Evolutionary conservation across 805 yeast species (phyloP).

Genomic region (Myxozyma monticola): DNA sequence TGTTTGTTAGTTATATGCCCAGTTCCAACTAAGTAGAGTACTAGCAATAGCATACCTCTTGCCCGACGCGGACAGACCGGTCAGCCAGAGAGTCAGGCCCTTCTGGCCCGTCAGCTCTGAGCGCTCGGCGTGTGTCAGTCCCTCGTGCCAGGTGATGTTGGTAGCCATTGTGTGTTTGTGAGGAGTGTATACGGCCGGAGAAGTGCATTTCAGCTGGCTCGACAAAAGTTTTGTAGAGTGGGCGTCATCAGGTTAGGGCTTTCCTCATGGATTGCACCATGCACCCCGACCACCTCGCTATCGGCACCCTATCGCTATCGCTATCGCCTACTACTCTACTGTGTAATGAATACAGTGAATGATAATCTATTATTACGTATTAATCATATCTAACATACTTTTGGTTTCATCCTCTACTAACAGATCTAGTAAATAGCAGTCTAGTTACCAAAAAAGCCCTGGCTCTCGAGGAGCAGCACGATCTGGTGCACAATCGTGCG

Average conservation of each 20-base stretch:
- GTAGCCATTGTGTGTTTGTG: slow-evolving; percentile 70
- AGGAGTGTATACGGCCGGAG: too few species aligned
- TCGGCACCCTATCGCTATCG: too few species aligned
- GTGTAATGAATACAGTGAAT: too few species aligned
- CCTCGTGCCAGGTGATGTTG: slow-evolving; percentile 94
- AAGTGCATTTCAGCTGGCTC: too few species aligned
- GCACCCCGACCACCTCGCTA: too few species aligned
- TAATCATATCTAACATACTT: too few species aligned
- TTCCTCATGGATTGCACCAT: too few species aligned
- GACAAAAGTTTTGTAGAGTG: not conserved
- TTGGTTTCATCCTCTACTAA: too few species aligned
- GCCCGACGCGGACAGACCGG: slow-evolving; percentile 94
- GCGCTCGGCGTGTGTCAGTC: slow-evolving; percentile 81
- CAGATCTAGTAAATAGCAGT: too few species aligned
- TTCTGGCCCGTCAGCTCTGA: slow-evolving; percentile 66
- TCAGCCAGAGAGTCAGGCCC: slow-evolving; percentile 92
- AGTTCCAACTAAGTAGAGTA: not conserved
- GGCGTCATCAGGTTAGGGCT: slow-evolving; percentile 8
- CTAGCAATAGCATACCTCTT: slow-evolving; percentile 45
- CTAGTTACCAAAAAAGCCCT: slow-evolving; percentile 67
- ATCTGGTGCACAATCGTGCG: slow-evolving; percentile 73
- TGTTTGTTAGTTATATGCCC: not conserved
- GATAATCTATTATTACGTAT: too few species aligned
- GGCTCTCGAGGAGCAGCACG: slow-evolving; percentile 70
- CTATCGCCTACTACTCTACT: too few species aligned